phyloP scores from a whole-genome alignment of 768 basidiomycete species.

The Mycena vulgaris region DNA sequence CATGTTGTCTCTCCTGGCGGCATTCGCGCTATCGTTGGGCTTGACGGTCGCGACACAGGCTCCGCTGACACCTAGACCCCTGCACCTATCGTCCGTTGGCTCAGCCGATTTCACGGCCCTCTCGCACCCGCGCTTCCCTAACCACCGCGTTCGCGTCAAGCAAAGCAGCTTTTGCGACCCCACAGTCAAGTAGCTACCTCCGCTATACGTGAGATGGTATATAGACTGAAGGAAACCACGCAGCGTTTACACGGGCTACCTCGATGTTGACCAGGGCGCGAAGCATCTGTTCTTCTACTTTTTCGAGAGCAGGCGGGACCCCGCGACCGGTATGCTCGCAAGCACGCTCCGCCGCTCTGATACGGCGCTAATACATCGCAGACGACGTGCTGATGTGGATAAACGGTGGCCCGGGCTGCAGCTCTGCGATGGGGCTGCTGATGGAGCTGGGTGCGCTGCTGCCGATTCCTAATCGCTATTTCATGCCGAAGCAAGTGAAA shows the following conservation, averaged over 20 bases:
- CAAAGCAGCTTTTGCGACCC: conserved; percentile 75
- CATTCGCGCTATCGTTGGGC: conserved; percentile 5
- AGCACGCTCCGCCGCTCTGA: not conserved
- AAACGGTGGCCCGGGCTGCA: conserved; percentile 74
- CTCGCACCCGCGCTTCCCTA: conserved; percentile 66
- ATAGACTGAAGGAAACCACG: too few species aligned
- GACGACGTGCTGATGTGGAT: conserved; percentile 84
- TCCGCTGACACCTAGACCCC: conserved; percentile 7
- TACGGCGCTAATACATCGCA: conserved; percentile 28
- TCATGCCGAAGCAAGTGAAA: not conserved
- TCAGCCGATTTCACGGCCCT: conserved; percentile 55
- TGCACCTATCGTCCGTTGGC: conserved; percentile 48
- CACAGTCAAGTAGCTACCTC: too few species aligned
- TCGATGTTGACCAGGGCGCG: conserved; percentile 64
- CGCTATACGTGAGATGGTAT: too few species aligned
- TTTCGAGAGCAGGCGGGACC: conserved; percentile 77
- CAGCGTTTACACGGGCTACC: conserved; percentile 58
- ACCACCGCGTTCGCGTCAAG: conserved; percentile 71
- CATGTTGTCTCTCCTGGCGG: conserved; percentile 19
- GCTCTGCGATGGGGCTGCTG: conserved; percentile 72
- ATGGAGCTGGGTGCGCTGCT: conserved; percentile 75
- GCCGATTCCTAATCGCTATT: not conserved
- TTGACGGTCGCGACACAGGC: conserved; percentile 11
- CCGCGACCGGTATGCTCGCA: conserved; percentile 60
- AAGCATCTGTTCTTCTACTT: conserved; percentile 83